These are phyloP conservation scores for Mycena polygramma DNA, from an alignment of 768 basidiomycete species.

Conservation along the genomic window DNA sequence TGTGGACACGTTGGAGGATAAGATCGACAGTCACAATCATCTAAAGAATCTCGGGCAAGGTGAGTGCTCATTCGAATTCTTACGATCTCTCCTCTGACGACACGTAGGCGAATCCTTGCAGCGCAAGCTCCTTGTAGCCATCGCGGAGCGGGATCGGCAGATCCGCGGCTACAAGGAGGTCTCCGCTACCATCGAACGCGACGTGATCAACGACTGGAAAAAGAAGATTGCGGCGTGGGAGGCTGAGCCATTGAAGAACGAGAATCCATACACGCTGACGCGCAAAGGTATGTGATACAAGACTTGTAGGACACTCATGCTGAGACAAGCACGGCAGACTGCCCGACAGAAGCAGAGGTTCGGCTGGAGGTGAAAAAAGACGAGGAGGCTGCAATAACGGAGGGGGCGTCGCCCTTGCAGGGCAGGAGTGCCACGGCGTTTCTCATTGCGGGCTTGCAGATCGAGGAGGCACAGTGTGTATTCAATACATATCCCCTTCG, in stretches of 20 bases:
- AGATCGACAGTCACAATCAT: slow-evolving; percentile 38
- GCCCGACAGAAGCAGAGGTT: slow-evolving; percentile 10
- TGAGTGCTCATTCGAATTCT: not conserved
- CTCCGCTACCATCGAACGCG: not conserved
- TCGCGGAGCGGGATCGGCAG: slow-evolving; percentile 25
- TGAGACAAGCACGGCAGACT: not conserved
- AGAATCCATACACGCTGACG: slow-evolving; percentile 16
- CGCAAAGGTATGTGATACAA: not conserved
- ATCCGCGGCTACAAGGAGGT: slow-evolving; percentile 7
- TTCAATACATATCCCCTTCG: too few relatives aligned
- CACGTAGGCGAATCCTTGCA: not conserved
- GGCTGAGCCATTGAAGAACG: slow-evolving; percentile 6
- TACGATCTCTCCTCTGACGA: not conserved
- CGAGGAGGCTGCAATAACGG: not conserved
- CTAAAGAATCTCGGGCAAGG: slow-evolving; percentile 28
- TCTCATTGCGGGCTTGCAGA: slow-evolving; percentile 20
- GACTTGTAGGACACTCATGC: not conserved
- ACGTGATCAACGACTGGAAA: slow-evolving; percentile 13
- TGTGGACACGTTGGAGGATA: slow-evolving; percentile 43
- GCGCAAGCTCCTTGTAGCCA: slow-evolving; percentile 19
- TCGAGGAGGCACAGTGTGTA: slow-evolving; percentile 35
- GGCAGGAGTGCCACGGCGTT: slow-evolving; percentile 11
- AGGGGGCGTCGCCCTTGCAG: not conserved
- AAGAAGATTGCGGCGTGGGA: slow-evolving; percentile 17
- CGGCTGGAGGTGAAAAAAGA: not conserved